Base-by-base conservation (phyloP, 768 basidiomycete genomes). In the Lactarius hatsudake region DNA sequence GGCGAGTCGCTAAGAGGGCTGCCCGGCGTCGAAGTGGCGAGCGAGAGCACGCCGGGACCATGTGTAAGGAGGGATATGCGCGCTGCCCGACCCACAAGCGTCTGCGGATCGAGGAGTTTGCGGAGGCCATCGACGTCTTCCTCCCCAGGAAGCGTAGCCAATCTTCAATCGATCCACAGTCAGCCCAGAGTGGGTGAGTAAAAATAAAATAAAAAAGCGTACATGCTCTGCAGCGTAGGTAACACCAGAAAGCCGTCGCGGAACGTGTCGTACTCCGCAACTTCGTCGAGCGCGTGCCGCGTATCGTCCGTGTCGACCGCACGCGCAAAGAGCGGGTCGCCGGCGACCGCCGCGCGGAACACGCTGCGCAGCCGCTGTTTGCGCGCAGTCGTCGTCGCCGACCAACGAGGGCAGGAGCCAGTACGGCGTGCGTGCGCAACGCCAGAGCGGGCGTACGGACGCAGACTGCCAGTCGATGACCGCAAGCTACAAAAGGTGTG, bases 141-240 rank as follows among this genome's bases (percentile, higher is more conserved):
- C 54, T 76, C 74, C n/a, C 75, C 77, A 2, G 76, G 76, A 26
- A 78, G 67, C 15, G 77, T 78, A 30, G 75, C 76, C 18, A 76
- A 60, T 45, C 76, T 78, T 58, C 1, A 59, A 23, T 58, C 1
- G 56, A 23, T 9, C 9, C n/a, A 30, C 30, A 23, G 20, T 58
- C 30, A 66, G 30, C 53, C 26, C 38, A 42, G 6, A 9, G 17
- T 9, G 23, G 26, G n/a, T 9, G 2, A 9, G 28, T 32, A 32
- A 32, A 30, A 30, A 30, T 5, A 30, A 30, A 30, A 30, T 3
- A 30, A 30, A 32, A 32, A 32, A 8, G 32, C 76, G 65, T 45
- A 78, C 77, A 78, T 75, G 72, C 76, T 77, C 67, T 78, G 74
- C 32, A 78, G 72, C 15, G 77, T 75, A 10, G 78, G 76, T 28